Base-by-base conservation (phyloP, 805 yeast species). In the Kregervanrija delftensis region DNA sequence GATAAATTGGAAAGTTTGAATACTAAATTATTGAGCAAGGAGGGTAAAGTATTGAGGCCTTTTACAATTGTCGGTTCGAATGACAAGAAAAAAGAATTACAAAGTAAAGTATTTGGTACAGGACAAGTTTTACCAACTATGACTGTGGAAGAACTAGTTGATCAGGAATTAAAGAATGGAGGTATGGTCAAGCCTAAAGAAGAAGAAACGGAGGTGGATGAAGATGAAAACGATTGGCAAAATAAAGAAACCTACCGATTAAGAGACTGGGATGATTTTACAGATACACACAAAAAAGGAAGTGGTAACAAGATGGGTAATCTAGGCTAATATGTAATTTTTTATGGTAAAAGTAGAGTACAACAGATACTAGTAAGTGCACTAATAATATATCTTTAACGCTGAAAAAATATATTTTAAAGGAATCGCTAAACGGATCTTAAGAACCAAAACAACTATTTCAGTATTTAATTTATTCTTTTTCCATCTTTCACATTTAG, bases 71-170 rank as follows among this genome's bases (percentile, higher is more conserved):
- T 79, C 11, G 68, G 82, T 9, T 65, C 72, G 3, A 37, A 44
- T 31, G 37, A 49, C 43, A 31, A 73, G 78, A 47, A 78, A 77
- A 33, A 77, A n/a, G 43, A 81, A 39, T 52, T 87, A 13, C 69
- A 73, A 46, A 66, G 71, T 31, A 77, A 81, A 54, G 96, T 90
- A 0, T 79, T 77, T 53, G 96, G 97, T 1, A 87, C 95, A 2
- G 99, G 97, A 1, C 97, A 93, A 64, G 79, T 74, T 22, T 71
- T 91, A 30, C 99, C 99, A 2, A 87, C 97, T 0, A 87, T 93
- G 93, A 71, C 96, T 0, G 89, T 93, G 0, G 99, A 93, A 51
- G 97, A 93, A 54, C 82, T 85, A 49, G 68, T 93, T 42, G 95
- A 89, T 40, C 79, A 87, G 53, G 99, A 93, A 59, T 69, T 86